These are phyloP conservation scores for Leccinum ochraceum DNA, from an alignment of 768 basidiomycete genomes.

Conservation along the genomic window DNA sequence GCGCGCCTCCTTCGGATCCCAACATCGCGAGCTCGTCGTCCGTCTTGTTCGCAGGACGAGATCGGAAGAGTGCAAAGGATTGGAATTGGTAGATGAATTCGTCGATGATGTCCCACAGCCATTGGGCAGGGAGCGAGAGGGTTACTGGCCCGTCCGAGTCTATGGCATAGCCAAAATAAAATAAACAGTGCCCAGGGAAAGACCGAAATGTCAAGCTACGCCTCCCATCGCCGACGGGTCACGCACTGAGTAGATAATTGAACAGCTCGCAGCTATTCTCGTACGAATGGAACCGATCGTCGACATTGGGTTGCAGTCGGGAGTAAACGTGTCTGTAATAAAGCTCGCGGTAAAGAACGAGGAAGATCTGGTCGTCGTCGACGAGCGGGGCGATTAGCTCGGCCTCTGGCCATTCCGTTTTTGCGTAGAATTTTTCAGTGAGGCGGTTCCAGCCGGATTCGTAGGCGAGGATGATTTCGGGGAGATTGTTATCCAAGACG, in stretches of 20 bases:
- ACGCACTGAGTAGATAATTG: slow-evolving; percentile 89
- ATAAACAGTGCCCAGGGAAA: background rate
- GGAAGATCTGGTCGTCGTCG: slow-evolving; percentile 93
- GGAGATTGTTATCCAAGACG: slow-evolving; percentile 86
- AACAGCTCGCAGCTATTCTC: slow-evolving; percentile 98
- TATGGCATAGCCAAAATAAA: slow-evolving; percentile 29
- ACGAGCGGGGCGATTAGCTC: slow-evolving; percentile 94
- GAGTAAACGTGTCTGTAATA: slow-evolving; percentile 97
- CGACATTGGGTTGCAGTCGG: slow-evolving; percentile 90
- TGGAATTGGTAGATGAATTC: slow-evolving; percentile 99
- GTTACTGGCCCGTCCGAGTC: slow-evolving; percentile 91
- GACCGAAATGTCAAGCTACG: background rate
- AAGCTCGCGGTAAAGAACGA: slow-evolving; percentile 94
- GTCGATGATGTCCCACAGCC: slow-evolving; percentile 98
- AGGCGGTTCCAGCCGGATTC: slow-evolving; percentile 97
- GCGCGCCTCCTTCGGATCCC: slow-evolving; percentile 66
- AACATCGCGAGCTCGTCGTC: slow-evolving; percentile 89
- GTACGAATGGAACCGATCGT: slow-evolving; percentile 97
- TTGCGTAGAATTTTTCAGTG: slow-evolving; percentile 94
- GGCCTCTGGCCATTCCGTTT: slow-evolving; percentile 96
- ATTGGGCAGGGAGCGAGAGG: slow-evolving; percentile 95
- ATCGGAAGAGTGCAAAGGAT: slow-evolving; percentile 91
- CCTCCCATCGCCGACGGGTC: slow-evolving; percentile 1
- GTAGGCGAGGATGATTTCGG: slow-evolving; percentile 90
- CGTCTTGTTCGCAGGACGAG: slow-evolving; percentile 79